Conservation (phyloP, 768 basidiomycete species). For the Rhizopogon roseolus region DNA sequence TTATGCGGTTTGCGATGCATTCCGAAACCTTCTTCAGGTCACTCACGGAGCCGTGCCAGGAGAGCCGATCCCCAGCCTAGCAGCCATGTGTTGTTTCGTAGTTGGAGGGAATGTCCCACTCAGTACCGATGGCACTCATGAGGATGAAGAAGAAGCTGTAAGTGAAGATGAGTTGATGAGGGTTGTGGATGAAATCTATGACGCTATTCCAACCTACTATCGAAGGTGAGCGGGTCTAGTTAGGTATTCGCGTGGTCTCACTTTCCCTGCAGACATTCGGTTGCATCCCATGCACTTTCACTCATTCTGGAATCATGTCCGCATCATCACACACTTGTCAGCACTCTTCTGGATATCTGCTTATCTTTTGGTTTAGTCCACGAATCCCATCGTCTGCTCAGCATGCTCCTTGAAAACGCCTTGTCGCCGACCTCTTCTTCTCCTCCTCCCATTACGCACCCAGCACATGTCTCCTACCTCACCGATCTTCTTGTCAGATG, state of each 20-base stretch:
- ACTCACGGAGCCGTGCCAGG: constrained; percentile 17
- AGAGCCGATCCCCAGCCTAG: constrained; percentile 31
- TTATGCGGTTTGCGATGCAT: constrained; percentile 52
- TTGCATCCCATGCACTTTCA: constrained; percentile 49
- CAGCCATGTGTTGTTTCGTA: constrained; percentile 41
- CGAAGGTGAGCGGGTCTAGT: constrained; percentile 37
- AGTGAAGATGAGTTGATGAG: constrained; percentile 22
- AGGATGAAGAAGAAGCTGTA: constrained; percentile 17
- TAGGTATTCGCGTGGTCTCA: constrained; percentile 2
- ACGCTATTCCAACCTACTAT: constrained; percentile 45
- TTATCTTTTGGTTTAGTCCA: constrained; percentile 36
- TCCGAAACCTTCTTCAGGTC: constrained; percentile 44
- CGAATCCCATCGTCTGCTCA: constrained; percentile 42
- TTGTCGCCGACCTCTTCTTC: constrained; percentile 20
- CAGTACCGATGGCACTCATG: constrained; percentile 8
- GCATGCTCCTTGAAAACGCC: constrained; percentile 34
- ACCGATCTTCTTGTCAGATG: constrained; percentile 39
- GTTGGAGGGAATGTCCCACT: constrained; percentile 43
- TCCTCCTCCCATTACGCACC: constrained; percentile 34
- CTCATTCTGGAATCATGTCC: constrained; percentile 42
- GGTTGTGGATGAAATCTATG: constrained; percentile 39
- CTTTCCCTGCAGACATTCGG: constrained; percentile 32
- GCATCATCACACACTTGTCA: constrained; percentile 44
- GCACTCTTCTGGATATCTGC: constrained; percentile 46
- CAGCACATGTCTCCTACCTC: constrained; percentile 44